phyloP scores from a whole-genome alignment of 2,329 filamentous ascomycete species.

The Neoarthrinium moseri region DNA sequence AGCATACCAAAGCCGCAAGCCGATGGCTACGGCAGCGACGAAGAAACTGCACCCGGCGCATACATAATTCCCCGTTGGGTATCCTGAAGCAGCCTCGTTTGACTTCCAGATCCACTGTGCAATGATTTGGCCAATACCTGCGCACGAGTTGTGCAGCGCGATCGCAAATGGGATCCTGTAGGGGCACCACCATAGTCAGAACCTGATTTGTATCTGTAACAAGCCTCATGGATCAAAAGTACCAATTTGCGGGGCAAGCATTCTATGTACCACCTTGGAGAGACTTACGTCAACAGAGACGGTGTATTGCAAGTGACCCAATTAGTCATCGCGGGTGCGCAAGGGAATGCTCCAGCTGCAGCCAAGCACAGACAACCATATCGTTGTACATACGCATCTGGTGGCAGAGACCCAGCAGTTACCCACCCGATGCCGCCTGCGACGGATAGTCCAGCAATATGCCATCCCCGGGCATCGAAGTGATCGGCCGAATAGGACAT shows the following conservation, averaged over 20 bases:
- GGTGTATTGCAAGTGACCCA: slow-evolving; percentile 39
- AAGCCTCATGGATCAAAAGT: too few relatives aligned
- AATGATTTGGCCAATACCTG: slow-evolving; percentile 35
- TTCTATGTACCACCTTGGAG: too few relatives aligned
- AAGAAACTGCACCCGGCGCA: slow-evolving; percentile 36
- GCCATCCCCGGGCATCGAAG: slow-evolving; percentile 21
- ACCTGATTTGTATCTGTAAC: too few relatives aligned
- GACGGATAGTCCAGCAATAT: slow-evolving; percentile 23
- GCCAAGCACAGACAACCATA: slow-evolving; percentile 36
- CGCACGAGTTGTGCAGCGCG: slow-evolving; percentile 34
- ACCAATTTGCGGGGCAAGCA: too few relatives aligned
- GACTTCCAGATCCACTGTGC: slow-evolving; percentile 38
- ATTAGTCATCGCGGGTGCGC: slow-evolving; percentile 31
- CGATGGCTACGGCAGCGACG: slow-evolving; percentile 17
- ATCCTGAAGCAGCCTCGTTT: slow-evolving; percentile 25
- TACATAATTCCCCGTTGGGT: slow-evolving; percentile 37
- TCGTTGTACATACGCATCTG: slow-evolving; percentile 19
- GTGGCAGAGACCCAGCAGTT: slow-evolving; percentile 26
- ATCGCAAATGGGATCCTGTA: slow-evolving; percentile 31
- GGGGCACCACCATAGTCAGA: neutral
- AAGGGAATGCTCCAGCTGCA: slow-evolving; percentile 34
- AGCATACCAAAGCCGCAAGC: slow-evolving; percentile 19
- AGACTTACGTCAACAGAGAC: slow-evolving; percentile 24
- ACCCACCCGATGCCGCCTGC: slow-evolving; percentile 30
- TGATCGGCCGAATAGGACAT: slow-evolving; percentile 22